Conservation (phyloP, 2,329 filamentous ascomycete genomes). For the Colletotrichum eremochloae region DNA sequence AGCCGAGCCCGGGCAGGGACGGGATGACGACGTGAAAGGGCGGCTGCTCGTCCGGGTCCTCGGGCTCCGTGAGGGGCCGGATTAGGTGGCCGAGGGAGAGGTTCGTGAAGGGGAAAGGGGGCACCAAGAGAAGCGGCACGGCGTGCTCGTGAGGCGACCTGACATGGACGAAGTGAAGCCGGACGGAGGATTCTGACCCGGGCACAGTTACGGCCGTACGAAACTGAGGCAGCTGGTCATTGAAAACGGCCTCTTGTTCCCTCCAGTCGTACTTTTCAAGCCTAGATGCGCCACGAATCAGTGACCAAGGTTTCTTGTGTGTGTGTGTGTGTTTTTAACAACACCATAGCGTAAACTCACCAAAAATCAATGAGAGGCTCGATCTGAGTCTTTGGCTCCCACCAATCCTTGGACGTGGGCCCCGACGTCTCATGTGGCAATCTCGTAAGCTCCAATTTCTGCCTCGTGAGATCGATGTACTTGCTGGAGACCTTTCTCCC, state of each 20-base stretch:
- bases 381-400: constrained; percentile 71
- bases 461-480: constrained; percentile 75
- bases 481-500: constrained; percentile 71
- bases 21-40: constrained; percentile 77
- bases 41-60: constrained; percentile 58
- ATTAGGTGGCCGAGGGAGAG: constrained; percentile 70
- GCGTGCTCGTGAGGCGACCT: constrained; percentile 66
- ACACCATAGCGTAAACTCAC: constrained; percentile 53
- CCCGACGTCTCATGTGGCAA: constrained; percentile 70
- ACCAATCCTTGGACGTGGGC: constrained; percentile 64
- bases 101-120: constrained; percentile 75
- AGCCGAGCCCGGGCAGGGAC: constrained; percentile 75
- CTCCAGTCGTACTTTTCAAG: constrained; percentile 77
- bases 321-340: neutral
- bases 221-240: constrained; percentile 72
- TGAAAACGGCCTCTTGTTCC: constrained; percentile 69
- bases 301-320: neutral
- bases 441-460: constrained; percentile 76
- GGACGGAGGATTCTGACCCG: constrained; percentile 57
- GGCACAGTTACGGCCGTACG: constrained; percentile 66
- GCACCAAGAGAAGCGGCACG: constrained; percentile 74
- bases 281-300: constrained; percentile 56
- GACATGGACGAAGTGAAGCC: constrained; percentile 76
- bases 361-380: constrained; percentile 77
- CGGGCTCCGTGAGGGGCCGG: constrained; percentile 66